Evolutionary conservation across 768 basidiomycete genomes (phyloP).

Genomic region (Boletus patriciae): DNA sequence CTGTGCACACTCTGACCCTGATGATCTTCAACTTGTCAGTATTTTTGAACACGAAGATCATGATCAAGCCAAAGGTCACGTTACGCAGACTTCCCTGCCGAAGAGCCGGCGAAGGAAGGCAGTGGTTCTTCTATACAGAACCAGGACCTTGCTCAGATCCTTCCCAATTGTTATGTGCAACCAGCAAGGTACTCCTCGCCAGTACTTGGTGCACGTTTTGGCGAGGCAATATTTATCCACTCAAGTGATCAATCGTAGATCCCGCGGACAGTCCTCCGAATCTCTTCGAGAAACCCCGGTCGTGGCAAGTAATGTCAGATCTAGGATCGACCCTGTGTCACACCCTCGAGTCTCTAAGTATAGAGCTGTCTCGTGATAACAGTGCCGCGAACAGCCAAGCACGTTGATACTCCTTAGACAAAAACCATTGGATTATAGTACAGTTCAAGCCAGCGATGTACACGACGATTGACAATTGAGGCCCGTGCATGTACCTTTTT

Average conservation of each 20-base stretch:
- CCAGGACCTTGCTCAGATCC: too few species aligned
- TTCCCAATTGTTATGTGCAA: too few species aligned
- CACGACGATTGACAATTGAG: neutral
- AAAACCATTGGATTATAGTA: neutral
- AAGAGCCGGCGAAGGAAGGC: too few species aligned
- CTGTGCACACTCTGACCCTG: neutral
- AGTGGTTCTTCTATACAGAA: neutral
- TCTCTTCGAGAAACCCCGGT: neutral
- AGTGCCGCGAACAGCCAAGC: neutral
- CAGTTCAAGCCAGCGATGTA: neutral
- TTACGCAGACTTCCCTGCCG: too few species aligned
- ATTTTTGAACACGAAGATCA: too few species aligned
- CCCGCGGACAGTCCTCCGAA: neutral
- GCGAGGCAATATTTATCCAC: too few species aligned
- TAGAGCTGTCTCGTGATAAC: neutral
- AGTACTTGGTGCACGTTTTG: too few species aligned
- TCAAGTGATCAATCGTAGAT: neutral
- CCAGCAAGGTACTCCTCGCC: too few species aligned
- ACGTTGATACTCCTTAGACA: neutral
- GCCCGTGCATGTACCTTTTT: neutral
- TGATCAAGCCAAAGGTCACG: too few species aligned
- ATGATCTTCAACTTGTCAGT: neutral
- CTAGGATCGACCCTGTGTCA: neutral
- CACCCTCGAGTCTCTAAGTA: too few species aligned
- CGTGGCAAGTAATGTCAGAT: neutral